Base-by-base conservation (phyloP, 208 protist genomes). In the Wallacemonas sp. region DNA sequence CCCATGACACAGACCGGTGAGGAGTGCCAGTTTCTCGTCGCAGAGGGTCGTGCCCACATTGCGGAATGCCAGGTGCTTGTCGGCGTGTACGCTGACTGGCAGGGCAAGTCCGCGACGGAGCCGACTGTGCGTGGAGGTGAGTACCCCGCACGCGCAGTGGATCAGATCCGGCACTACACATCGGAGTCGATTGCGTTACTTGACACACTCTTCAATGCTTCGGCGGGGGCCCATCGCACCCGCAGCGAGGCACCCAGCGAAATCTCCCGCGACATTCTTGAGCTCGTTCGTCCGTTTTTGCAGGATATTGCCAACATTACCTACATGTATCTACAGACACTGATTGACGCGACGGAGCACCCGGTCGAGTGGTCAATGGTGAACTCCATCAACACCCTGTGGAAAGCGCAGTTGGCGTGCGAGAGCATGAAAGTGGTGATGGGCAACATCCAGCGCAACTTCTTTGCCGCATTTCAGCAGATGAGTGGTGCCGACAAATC, bases 311-410 rank as follows among this genome's bases (percentile, higher is more conserved):
- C 69, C 15, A 71, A 66, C 15, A 68, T 79, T 38, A 82, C 84
- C 17, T 53, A 78, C 27, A 34, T 46, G 22, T 83, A 85, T 53
- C 62, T 88, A n/a, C 86, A 92, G 74, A 71, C 74, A 46, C 67
- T 92, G 55, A 86, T 92, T 19, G 75, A 92, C 67, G 75, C 86
- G 0, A 80, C 82, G 54, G 75, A 88, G 70, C 39, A 58, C 2
- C 75, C 79, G 21, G 70, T 60, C 1, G 47, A 63, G 21, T 89
- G 82, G 80, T 73, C 68, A 11, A 76, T 82, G 68, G 72, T 82
- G 55, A 49, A 73, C 26, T 56, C 78, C 19, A 27, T 81, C 28
- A 58, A 73, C 58, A 62, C 60, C 6, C 62, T 82, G 26, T 86
- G 72, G 71, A 75, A 75, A 22, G 62, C 67, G 24, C 66, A 77